Conservation (phyloP, 208 protist species). For the Angomonas ambiguus region DNA sequence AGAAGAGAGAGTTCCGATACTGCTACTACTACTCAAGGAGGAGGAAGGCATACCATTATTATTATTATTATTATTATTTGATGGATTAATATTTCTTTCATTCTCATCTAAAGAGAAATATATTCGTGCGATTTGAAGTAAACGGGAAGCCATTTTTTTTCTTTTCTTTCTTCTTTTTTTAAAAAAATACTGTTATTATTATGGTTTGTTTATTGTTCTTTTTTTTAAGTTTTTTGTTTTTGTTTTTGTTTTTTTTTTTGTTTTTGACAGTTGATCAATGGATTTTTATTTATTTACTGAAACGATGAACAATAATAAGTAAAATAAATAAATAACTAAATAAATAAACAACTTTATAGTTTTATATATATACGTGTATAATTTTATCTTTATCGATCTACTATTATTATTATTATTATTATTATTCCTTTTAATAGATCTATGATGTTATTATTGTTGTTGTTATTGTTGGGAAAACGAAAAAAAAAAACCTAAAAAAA, state of each 20-base stretch:
- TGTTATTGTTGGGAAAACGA: neutral
- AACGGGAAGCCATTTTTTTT: neutral
- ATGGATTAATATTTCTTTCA: no score
- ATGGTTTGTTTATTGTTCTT: neutral
- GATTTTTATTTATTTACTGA: neutral
- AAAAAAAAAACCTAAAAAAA: neutral
- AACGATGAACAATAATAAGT: neutral
- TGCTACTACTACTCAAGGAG: no score
- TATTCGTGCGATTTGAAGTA: neutral
- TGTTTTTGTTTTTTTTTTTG: neutral
- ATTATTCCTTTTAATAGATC: neutral
- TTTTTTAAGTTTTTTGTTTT: neutral
- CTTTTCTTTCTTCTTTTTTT: constrained; percentile 5
- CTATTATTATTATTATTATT: neutral
- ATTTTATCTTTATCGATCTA: no score
- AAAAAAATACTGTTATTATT: neutral
- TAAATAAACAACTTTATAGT: neutral
- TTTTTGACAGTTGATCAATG: neutral
- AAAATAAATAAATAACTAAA: neutral
- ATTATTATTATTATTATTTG: neutral
- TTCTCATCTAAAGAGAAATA: neutral
- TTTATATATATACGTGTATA: neutral
- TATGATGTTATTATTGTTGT: no score
- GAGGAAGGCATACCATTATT: no score
- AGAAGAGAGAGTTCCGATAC: neutral